A percentile compares a stretch with the other conserved stretches of the same genome.
phyloP scores from a whole-genome alignment of 805 yeast species.

The Candida ortonii region DNA sequence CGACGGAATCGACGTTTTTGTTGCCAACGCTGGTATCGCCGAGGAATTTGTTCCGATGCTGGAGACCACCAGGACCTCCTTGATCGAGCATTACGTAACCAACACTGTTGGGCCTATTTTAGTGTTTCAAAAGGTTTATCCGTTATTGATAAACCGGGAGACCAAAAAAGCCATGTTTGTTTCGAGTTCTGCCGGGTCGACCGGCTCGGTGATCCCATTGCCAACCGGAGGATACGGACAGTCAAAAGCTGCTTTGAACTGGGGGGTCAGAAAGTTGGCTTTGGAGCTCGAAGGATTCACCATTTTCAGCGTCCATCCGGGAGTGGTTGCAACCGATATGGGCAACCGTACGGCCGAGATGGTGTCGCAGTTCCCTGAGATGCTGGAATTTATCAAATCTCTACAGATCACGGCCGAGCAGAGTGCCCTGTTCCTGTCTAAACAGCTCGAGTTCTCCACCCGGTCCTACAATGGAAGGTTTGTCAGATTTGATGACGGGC shows the following conservation, averaged over 20 bases:
- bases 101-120: conserved; percentile 7
- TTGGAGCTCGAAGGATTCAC: conserved; percentile 31
- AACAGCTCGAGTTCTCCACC: not conserved
- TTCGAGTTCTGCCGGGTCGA: conserved; percentile 2
- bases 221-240: conserved; percentile 1
- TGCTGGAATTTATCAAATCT: not conserved
- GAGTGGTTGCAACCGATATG: conserved; percentile 36
- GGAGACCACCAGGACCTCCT: not conserved
- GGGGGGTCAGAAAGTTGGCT: conserved; percentile 27
- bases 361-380: not conserved
- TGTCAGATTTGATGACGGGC: not conserved
- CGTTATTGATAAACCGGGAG: conserved; percentile 2
- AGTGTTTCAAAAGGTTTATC: conserved; percentile 5
- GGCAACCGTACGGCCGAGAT: not conserved
- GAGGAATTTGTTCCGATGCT: not conserved
- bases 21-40: conserved; percentile 8
- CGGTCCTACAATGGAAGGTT: not conserved
- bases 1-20: conserved; percentile 7
- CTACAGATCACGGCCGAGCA: not conserved
- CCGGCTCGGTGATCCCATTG: not conserved
- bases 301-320: conserved; percentile 38
- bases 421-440: not conserved
- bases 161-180: conserved; percentile 4
- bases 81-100: conserved; percentile 1
- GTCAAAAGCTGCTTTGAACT: conserved; percentile 37